Evolutionary conservation across 805 yeast genomes (phyloP), one percentile per base, ranked within the genome.

Genomic region (Candida pini): DNA sequence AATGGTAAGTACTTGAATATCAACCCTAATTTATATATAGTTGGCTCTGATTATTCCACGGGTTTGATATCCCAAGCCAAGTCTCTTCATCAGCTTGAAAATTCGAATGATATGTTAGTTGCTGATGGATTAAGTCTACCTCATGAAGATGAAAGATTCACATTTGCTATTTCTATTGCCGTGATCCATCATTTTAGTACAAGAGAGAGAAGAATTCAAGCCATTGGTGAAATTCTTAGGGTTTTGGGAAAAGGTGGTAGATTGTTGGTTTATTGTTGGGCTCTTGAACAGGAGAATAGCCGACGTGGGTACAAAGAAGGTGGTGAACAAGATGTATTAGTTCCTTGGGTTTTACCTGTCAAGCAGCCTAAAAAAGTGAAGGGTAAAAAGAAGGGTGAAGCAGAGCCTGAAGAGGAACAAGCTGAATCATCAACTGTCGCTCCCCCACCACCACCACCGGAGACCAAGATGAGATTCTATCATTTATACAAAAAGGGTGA

Each of bases 111-210:
- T 49, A 70, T 80, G 6, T 61, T 81, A 38, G 78, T 87, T 2
- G 83, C 95, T 4, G 98, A 92, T 62, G 96, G 94, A 3, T 62
- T 92, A 35, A 45, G 51, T 3, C 53, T 79, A 30, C 87, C 89
- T 2, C 82, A 76, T 50, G 66, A 65, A 3, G 54, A 62, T 7
- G 40, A 51, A 6, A 51, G 60, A 9, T 73, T 75, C 49, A 67
- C 90, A 51, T 92, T 92, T 66, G 97, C 95, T 2, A 83, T 92
- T 18, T 81, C 94, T 8, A 89, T 92, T 30, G 97, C 97, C 0
- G 98, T 92, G 17, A 79, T 92, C 13, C 98, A 92, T 53, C 98
- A 92, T 56, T 88, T 92, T 63, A 74, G 95, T n/a, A 86, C 94
- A 0, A 73, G 71, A 14, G 81, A 78, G 41, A 70, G 98, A 52